Conservation (phyloP, 331 rosid species). For the Ulmus americana region DNA sequence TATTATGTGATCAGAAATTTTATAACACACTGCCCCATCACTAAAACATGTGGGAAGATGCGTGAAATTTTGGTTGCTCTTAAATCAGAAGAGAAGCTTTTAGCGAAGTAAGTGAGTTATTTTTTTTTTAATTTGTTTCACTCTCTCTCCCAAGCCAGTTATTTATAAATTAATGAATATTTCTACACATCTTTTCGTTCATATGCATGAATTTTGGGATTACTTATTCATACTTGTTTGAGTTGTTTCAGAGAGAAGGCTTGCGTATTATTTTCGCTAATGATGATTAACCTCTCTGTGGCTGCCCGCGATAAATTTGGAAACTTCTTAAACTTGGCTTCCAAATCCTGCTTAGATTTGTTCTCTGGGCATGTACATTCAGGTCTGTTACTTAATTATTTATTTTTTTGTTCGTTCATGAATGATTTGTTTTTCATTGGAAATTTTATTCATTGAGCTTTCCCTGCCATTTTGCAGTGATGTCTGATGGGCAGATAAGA, state of each 20-base stretch:
- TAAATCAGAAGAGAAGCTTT: conserved; percentile 49
- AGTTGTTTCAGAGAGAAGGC: conserved; percentile 58
- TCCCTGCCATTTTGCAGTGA: conserved; percentile 35
- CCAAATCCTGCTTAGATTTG: conserved; percentile 46
- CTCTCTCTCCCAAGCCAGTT: not conserved
- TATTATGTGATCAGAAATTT: conserved; percentile 38
- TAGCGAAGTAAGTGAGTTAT: conserved; percentile 44
- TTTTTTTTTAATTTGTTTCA: not conserved
- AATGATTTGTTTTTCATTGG: conserved; percentile 4
- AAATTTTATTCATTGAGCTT: not conserved
- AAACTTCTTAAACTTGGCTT: conserved; percentile 28
- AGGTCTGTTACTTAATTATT: conserved; percentile 38
- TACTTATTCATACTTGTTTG: conserved; percentile 14
- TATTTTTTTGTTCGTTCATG: not conserved
- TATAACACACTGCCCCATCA: conserved; percentile 43
- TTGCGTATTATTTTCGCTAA: conserved; percentile 50
- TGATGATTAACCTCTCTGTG: conserved; percentile 53
- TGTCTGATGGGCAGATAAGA: conserved; percentile 45
- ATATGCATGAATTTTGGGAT: conserved; percentile 6
- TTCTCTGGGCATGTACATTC: conserved; percentile 41
- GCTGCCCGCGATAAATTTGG: conserved; percentile 41
- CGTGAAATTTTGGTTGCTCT: conserved; percentile 49
- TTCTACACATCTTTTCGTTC: conserved; percentile 7
- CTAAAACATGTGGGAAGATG: conserved; percentile 49
- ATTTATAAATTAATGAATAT: not conserved